Base-by-base conservation (phyloP, 768 basidiomycete genomes). In the Dioszegia aurantiaca region DNA sequence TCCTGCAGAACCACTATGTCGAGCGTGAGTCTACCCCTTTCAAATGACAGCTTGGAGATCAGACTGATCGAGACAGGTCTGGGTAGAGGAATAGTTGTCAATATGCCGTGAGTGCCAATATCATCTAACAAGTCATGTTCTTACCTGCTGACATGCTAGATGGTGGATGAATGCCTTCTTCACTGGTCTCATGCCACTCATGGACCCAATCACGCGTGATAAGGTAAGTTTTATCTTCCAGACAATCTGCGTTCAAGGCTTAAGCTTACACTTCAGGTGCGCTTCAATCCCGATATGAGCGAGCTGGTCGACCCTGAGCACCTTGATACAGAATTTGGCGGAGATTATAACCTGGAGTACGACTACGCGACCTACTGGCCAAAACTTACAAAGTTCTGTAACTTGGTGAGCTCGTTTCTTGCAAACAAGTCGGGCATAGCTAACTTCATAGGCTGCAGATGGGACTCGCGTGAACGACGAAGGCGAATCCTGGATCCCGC, bases 1-100 rank as follows among this genome's bases (percentile, higher is more conserved):
- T 92, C 67, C 81, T 92, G 40, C 90, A 91, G 71, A 84, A 89
- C 62, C 89, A 93, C 73, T 93, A 93, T 67, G 87, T 87, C 31
- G 89, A 91, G 75, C 88, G 89, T 4, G 83, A 59, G 67, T 59
- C 16, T 33, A 6, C 14, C 33, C 33, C 33, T n/a, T n/a, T n/a
- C n/a, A n/a, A n/a, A n/a, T n/a, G n/a, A n/a, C n/a, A n/a, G n/a
- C n/a, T n/a, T n/a, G n/a, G n/a, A n/a, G n/a, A n/a, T n/a, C n/a
- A n/a, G n/a, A n/a, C 33, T 33, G 33, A 33, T 33, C 33, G 33
- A 6, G 14, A 24, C 17, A 66, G 60, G 72, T 58, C 64, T 93
- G 40, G 90, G 90, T 28, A 83, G 88, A 12, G 90, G 88, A 27
- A 80, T 91, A 37, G 86, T 92, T 47, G 84, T 87, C 46, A 90